Conservation (phyloP, 352 stramenopile genomes). For the Thraustochytrium sp. region DNA sequence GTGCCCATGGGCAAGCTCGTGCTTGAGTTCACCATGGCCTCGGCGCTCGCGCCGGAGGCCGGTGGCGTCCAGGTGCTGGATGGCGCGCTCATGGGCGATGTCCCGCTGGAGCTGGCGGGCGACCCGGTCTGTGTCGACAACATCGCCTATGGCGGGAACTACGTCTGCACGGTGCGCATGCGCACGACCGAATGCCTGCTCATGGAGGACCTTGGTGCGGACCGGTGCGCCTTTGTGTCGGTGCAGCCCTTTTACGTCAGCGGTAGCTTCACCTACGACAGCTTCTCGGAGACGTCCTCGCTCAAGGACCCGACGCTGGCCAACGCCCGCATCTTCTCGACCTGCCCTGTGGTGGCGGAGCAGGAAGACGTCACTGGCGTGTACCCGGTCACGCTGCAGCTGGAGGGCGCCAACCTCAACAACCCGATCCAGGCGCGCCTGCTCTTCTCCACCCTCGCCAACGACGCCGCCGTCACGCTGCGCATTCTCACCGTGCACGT, state of each 20-base stretch:
- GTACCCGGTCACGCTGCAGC: not conserved
- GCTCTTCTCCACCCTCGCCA: not conserved
- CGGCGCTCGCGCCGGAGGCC: not conserved
- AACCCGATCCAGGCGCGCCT: not conserved
- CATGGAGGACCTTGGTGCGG: not conserved
- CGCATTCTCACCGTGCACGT: not conserved
- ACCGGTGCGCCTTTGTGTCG: not conserved
- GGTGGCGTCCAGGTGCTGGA: not conserved
- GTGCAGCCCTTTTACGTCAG: too few species aligned
- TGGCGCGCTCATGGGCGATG: not conserved
- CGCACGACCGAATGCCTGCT: not conserved
- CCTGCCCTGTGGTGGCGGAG: not conserved
- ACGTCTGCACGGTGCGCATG: not conserved
- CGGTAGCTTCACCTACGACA: too few species aligned
- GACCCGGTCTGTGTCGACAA: too few species aligned
- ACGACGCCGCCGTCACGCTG: not conserved
- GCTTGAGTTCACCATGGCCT: not conserved
- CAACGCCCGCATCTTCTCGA: not conserved
- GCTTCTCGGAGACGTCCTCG: too few species aligned
- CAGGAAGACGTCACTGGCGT: too few species aligned
- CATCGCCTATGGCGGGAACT: too few species aligned
- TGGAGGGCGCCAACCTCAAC: not conserved
- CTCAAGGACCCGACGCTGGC: not conserved
- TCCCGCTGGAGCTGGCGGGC: too few species aligned
- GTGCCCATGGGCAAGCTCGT: not conserved